phyloP scores from a whole-genome alignment of 495 filamentous ascomycete genomes.

The Bryoglossum gracile region DNA sequence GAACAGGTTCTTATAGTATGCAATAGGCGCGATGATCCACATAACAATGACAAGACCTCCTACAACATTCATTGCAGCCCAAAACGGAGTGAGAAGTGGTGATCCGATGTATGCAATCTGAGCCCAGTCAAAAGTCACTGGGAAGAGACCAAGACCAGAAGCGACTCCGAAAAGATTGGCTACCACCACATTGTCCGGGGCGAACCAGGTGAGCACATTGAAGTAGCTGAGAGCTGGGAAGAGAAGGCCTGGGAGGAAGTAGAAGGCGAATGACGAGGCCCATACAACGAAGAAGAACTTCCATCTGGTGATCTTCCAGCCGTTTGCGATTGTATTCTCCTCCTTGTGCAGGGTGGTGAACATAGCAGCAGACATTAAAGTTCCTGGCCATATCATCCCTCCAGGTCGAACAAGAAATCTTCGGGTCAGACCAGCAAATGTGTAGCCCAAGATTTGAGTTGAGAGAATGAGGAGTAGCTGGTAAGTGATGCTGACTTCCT shows the following conservation, averaged over 20 bases:
- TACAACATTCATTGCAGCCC: constrained; percentile 86
- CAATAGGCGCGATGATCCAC: constrained; percentile 78
- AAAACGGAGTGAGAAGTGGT: constrained; percentile 80
- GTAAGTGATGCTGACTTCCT: constrained; percentile 64
- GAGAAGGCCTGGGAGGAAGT: constrained; percentile 79
- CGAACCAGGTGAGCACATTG: constrained; percentile 86
- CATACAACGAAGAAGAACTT: constrained; percentile 77
- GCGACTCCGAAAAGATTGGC: constrained; percentile 78
- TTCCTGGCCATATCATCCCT: constrained; percentile 89
- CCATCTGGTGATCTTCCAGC: constrained; percentile 74
- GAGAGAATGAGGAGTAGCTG: constrained; percentile 75
- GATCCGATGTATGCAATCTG: constrained; percentile 89
- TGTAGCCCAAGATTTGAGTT: constrained; percentile 78
- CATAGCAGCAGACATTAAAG: constrained; percentile 80
- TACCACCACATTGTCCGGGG: constrained; percentile 66
- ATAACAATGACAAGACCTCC: constrained; percentile 78
- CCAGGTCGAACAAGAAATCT: constrained; percentile 74
- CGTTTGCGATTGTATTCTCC: constrained; percentile 71
- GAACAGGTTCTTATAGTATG: constrained; percentile 72
- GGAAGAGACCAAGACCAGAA: constrained; percentile 80
- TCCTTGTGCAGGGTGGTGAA: constrained; percentile 80
- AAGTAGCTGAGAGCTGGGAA: constrained; percentile 87
- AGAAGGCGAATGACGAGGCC: constrained; percentile 59
- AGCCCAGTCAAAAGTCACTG: constrained; percentile 89
- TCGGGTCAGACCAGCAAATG: constrained; percentile 73